Conservation (phyloP, 1,284 basidiomycete species). For the Lignosus rhinocerotis region DNA sequence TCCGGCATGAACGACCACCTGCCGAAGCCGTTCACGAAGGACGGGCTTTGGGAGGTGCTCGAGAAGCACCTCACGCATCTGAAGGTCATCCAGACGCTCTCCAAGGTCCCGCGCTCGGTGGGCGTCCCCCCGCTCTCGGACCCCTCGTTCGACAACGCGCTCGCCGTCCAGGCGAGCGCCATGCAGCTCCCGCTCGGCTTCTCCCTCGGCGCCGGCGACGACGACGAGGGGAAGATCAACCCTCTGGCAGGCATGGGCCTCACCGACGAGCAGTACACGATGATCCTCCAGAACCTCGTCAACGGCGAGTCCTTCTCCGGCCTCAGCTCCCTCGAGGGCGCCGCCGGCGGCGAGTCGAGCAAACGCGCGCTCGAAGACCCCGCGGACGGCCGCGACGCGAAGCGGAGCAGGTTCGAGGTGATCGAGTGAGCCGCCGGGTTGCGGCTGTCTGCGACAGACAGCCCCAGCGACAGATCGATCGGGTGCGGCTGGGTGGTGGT, state of each 20-base stretch:
- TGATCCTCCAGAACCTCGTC: constrained; percentile 67
- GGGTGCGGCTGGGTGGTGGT: neutral
- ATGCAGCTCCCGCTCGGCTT: constrained; percentile 21
- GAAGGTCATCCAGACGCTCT: constrained; percentile 85
- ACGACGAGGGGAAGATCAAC: constrained; percentile 61
- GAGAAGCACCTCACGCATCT: constrained; percentile 96
- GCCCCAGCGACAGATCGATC: neutral
- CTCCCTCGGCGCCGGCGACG: constrained; percentile 40
- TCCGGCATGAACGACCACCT: constrained; percentile 96
- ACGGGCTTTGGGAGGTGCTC: constrained; percentile 88
- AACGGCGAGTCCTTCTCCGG: constrained; percentile 54
- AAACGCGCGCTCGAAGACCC: constrained; percentile 49
- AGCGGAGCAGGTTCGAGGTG: constrained; percentile 71
- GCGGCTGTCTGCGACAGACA: neutral
- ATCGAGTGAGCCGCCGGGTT: constrained; percentile 47
- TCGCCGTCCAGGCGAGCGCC: constrained; percentile 33
- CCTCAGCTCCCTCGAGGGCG: constrained; percentile 35
- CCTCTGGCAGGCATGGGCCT: constrained; percentile 75
- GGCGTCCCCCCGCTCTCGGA: constrained; percentile 74
- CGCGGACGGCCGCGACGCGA: constrained; percentile 51
- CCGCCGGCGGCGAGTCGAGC: constrained; percentile 27
- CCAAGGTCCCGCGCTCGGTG: constrained; percentile 68
- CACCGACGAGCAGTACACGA: constrained; percentile 73
- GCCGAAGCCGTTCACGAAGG: constrained; percentile 96
- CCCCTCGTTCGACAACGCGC: constrained; percentile 56